Base-by-base conservation (phyloP, 169 alveolate genomes). In the Fabrea salina region DNA sequence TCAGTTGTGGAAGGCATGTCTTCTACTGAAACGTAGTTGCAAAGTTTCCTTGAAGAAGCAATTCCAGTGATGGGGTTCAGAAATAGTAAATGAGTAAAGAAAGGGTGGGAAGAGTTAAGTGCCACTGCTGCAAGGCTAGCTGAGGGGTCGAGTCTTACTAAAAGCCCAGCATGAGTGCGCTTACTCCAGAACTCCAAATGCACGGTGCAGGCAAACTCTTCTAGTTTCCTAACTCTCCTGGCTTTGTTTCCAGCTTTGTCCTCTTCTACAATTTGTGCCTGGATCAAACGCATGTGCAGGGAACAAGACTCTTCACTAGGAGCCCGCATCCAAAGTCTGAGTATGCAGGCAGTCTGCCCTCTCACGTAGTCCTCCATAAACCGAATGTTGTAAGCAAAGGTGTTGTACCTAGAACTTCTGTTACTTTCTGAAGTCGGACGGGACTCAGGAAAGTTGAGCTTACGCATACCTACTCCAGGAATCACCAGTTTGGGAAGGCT, bases 21-120 rank as follows among this genome's bases (percentile, higher is more conserved):
- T 2, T 61, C 74, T n/a, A 35, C 74, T 33, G 74, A 35, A 16
- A 35, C 74, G 39, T 61, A 61, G 39, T 61, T 61, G 32, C 74
- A 61, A 16, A 61, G n/a, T 37, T 61, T 61, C 16, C 74, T 25
- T 2, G 74, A 35, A 16, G 74, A n/a, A 1, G 41, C 16, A 16
- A 35, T 35, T 7, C 74, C 74, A 2, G 74, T 61, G 8, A 27
- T 35, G 7, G 74, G 74, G 50, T 35, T 61, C 44, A 61, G 11
- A 35, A 61, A 61, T 1, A 61, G 1, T 13, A 61, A 35, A 16
- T 61, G 74, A 51, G 54, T 33, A 27, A 61, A 61, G 25, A n/a
- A 61, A 61, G 74, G 74, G 39, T 61, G 74, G 2, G 74, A 61
- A 27, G 74, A 61, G 50, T 61, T 61, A 2, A 61, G 54, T 30